Conservation (phyloP, 1,284 basidiomycete species). For the Flammula alnicola region DNA sequence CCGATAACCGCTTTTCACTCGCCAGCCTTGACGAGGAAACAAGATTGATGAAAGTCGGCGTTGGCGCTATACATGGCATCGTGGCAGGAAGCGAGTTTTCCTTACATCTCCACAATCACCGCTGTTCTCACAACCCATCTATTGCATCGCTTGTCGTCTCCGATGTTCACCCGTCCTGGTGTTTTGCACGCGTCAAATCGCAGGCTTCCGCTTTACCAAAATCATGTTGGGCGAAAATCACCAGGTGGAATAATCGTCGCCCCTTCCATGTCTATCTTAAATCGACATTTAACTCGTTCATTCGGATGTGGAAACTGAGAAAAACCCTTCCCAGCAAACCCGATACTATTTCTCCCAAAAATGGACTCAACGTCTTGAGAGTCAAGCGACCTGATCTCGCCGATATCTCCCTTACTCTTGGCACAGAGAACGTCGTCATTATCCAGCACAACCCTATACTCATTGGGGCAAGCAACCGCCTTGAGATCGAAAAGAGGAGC, state of each 20-base stretch:
- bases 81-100: conserved; percentile 62
- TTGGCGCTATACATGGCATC: conserved; percentile 64
- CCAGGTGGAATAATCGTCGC: conserved; percentile 55
- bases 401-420: conserved; percentile 36
- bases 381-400: conserved; percentile 32
- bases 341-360: conserved; percentile 19
- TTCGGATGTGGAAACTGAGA: conserved; percentile 34
- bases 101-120: conserved; percentile 61
- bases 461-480: conserved; percentile 22
- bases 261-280: conserved; percentile 47
- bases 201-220: conserved; percentile 36
- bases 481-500: conserved; percentile 28
- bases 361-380: conserved; percentile 33
- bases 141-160: conserved; percentile 53
- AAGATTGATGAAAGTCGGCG: conserved; percentile 48
- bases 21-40: conserved; percentile 44
- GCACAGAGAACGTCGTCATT: conserved; percentile 26
- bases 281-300: conserved; percentile 32
- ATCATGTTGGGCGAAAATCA: conserved; percentile 59
- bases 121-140: conserved; percentile 58
- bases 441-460: conserved; percentile 31
- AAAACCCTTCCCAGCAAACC: conserved; percentile 30
- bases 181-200: conserved; percentile 49
- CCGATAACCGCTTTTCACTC: conserved; percentile 51
- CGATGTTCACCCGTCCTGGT: conserved; percentile 62